Evolutionary conservation across 331 rosid genomes (phyloP).

Genomic region (Malus hybrid): DNA sequence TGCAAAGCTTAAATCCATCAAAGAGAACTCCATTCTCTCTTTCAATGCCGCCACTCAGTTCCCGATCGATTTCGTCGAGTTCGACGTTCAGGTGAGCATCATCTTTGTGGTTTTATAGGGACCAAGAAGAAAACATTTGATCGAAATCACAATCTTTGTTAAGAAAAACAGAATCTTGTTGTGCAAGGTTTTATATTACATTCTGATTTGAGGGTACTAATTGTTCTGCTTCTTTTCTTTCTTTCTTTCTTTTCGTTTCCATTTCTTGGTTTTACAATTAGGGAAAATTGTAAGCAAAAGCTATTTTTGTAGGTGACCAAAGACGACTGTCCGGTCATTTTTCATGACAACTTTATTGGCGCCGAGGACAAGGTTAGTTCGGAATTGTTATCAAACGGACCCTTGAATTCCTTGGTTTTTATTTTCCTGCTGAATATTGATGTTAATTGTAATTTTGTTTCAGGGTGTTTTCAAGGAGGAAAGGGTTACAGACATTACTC

Average conservation of each 20-base stretch:
- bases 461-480: constrained; percentile 53
- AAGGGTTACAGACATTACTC: constrained; percentile 44
- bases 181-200: no score
- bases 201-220: not conserved
- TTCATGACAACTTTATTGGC: constrained; percentile 57
- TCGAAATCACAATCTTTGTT: not conserved
- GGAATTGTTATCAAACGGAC: no score
- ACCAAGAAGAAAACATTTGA: not conserved
- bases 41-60: constrained; percentile 50
- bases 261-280: no score
- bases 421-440: not conserved
- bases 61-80: constrained; percentile 62
- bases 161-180: not conserved
- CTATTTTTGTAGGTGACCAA: constrained; percentile 69
- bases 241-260: not conserved
- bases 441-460: constrained; percentile 1
- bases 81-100: constrained; percentile 68
- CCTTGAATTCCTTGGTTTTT: no score
- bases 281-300: not conserved
- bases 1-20: constrained; percentile 44
- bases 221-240: not conserved
- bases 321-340: constrained; percentile 74
- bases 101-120: not conserved
- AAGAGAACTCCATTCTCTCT: constrained; percentile 65
- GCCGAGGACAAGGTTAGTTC: constrained; percentile 46